These are phyloP conservation scores for Apophysomyces elegans DNA, from an alignment of 371 early-diverging fungal genomes.

Conservation along the genomic window DNA sequence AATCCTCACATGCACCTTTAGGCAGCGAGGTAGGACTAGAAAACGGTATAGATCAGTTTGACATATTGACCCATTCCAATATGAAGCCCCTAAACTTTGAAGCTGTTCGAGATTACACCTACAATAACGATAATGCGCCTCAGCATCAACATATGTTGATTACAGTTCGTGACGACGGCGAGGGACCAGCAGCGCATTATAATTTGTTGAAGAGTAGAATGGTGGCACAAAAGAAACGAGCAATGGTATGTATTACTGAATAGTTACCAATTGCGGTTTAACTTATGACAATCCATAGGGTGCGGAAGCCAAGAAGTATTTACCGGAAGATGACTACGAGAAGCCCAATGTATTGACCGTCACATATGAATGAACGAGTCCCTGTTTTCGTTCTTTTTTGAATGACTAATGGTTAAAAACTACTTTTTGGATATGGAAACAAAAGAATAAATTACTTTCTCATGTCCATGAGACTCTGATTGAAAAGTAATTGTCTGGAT, in stretches of 20 bases:
- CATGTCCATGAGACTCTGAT: no score
- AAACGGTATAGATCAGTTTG: constrained; percentile 17
- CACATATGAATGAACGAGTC: constrained; percentile 14
- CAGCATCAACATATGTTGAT: constrained; percentile 35
- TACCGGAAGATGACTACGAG: constrained; percentile 40
- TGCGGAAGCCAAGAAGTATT: constrained; percentile 20
- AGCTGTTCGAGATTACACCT: constrained; percentile 48
- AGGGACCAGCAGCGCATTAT: constrained; percentile 30
- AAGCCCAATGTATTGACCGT: constrained; percentile 43
- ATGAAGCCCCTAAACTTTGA: constrained; percentile 36
- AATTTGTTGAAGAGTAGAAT: constrained; percentile 44
- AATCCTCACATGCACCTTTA: constrained; percentile 23
- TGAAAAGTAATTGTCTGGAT: not conserved
- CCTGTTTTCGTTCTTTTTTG: no score
- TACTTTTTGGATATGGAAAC: no score
- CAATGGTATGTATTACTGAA: constrained; percentile 31
- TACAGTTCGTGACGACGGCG: constrained; percentile 31
- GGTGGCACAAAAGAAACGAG: constrained; percentile 47
- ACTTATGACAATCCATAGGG: constrained; percentile 19
- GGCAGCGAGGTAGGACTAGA: constrained; percentile 15
- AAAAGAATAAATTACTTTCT: no score
- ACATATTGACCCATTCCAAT: not conserved
- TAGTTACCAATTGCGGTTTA: not conserved
- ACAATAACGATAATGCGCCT: constrained; percentile 39
- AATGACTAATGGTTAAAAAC: no score